Base-by-base conservation (phyloP, 129 eudicot genomes). In the Gnaphalium uliginosum region DNA sequence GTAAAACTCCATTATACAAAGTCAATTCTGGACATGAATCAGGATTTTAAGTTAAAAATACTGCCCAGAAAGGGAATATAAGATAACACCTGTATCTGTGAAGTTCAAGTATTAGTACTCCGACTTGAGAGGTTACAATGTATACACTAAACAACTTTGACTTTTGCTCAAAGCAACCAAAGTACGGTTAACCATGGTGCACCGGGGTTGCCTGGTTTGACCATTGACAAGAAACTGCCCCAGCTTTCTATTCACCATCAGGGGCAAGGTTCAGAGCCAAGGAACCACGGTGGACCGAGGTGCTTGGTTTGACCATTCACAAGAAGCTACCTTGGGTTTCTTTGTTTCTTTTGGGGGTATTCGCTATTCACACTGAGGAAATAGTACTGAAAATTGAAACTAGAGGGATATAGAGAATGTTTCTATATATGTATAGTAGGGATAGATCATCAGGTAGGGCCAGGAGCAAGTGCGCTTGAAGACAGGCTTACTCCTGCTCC, bases 401-500 rank as follows among this genome's bases (percentile, higher is more conserved):
- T 79, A 72, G 69, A 74, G 61, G 78, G 64, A 51, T 66, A 67
- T 66, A 76, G 57, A 62, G 39, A 66, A 22, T 6, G 70, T 57
- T 43, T 69, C 62, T 69, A 43, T 68, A 66, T 79, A 71, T 72
- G 68, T 72, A 75, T 63, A 75, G 51, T 74, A 81, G 81, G 66
- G 66, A 62, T 8, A 65, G 27, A 65, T 59, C 46, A 67, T 85
- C 79, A 89, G 58, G 81, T 64, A 83, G 86, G n/a, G 68, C 86
- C 84, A 33, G 87, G 96, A 61, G 92, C 92, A 61, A 90, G 90
- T 10, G 83, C 56, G 69, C 82, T 84, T 7, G 89, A 63, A 21
- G 85, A 91, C 58, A 91, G 69, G 68, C 69, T 78, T 48, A 88
- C 51, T 24, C 91, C 96, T 19, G 90, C 87, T 9, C 97, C 97